Base-by-base conservation (phyloP, 768 basidiomycete genomes). In the Lenzites betulinus region DNA sequence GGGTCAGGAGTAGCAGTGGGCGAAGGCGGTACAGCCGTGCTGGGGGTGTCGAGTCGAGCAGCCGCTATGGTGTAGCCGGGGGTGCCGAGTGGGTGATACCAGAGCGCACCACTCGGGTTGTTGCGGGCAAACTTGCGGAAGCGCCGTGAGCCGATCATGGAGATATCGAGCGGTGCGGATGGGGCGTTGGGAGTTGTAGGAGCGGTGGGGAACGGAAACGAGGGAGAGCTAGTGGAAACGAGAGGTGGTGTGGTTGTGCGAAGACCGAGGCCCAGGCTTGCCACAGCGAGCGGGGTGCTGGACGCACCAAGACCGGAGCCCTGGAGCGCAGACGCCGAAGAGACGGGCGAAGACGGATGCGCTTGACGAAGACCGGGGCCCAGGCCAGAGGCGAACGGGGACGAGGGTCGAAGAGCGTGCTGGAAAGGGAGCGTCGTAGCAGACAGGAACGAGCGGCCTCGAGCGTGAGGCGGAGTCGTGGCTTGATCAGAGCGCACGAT, bases 61-160 rank as follows among this genome's bases (percentile, higher is more conserved):
- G 58, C 42, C n/a, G 49, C 50, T 28, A 52, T 25, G 3, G 36
- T 38, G 33, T 52, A 59, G 50, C 58, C 58, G 11, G 51, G 22
- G 20, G 58, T 30, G 33, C 58, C 58, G 41, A 39, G 41, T 2
- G 48, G 30, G 22, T 52, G 50, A 39, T 59, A 59, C 58, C 58
- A 59, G n/a, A 59, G 58, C 1, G 33, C 28, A 11, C 8, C 41
- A 12, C 39, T 22, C 26, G 6, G 12, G 50, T 52, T 59, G 51
- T 46, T 52, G 30, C 55, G 55, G 35, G 43, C 46, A 12, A 28
- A 57, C 43, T 46, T 38, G 55, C 46, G 35, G 39, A 57, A 57
- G 30, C 46, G 44, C 16, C 30, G n/a, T 20, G 55, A 44, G 46
- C 23, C 25, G 22, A 57, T 33, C 28, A 46, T 35, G 30, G 43